Evolutionary conservation across 129 eudicot species (phyloP).

Genomic region (Deinandra increscens): DNA sequence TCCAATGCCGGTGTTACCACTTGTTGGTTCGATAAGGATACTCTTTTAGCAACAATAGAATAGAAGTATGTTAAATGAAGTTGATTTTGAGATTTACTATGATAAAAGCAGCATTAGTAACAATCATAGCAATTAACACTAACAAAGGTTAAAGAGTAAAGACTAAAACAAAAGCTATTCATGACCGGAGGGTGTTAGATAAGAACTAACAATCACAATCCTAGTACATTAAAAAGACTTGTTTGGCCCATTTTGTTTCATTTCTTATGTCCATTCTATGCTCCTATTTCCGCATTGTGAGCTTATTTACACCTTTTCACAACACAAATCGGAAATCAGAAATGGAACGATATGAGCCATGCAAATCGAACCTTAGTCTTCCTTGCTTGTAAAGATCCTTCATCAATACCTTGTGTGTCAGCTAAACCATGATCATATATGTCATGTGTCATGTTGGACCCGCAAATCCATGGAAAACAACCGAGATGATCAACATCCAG

Average conservation of each 20-base stretch:
- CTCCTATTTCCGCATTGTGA: background rate
- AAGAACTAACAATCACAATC: background rate
- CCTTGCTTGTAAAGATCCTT: background rate
- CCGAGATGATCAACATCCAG: too few relatives aligned
- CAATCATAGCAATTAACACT: background rate
- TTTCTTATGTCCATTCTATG: background rate
- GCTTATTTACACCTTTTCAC: background rate
- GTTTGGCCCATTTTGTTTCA: background rate
- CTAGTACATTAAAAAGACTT: background rate
- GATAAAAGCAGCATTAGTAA: slow-evolving; percentile 7
- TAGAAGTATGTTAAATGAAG: slow-evolving; percentile 8
- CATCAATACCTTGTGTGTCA: background rate
- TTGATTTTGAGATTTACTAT: background rate
- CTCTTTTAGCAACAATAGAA: slow-evolving; percentile 50
- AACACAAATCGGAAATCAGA: background rate
- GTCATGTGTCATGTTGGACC: too few relatives aligned
- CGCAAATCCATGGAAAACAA: background rate
- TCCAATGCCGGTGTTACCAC: slow-evolving; percentile 95
- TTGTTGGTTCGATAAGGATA: slow-evolving; percentile 85
- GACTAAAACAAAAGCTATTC: background rate
- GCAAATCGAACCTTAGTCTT: too few relatives aligned
- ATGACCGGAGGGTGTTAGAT: background rate
- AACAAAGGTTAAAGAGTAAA: background rate
- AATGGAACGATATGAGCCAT: too few relatives aligned
- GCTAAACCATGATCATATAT: background rate